Base-by-base conservation (phyloP, 345 rosid genomes). In the Salix caprea region DNA sequence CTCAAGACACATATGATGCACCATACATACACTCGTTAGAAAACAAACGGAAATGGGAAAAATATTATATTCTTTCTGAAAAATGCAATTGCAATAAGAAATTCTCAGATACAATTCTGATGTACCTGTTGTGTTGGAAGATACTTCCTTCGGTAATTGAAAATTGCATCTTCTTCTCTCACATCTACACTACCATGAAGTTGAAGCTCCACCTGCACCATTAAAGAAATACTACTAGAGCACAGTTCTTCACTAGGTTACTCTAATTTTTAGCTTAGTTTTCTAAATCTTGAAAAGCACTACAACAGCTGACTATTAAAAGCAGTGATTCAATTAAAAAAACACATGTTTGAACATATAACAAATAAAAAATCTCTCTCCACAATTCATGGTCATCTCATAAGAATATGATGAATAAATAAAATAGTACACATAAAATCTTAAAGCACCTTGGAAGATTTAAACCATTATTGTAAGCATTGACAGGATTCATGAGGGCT, bases 61-160 rank as follows among this genome's bases (percentile, higher is more conserved):
- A 26, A 60, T 46, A 46, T 46, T 46, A 46, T 46, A 46, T 13
- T 46, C 50, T 46, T 46, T 46, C 16, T 73, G 24, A 68, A 68
- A 42, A 52, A 15, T 34, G 32, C 3, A 67, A 44, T n/a, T 71
- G 58, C n/a, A 32, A 72, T 64, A 65, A 73, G 54, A 82, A 70
- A 67, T 61, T 67, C 72, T 69, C 65, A 60, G 73, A 77, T 21
- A 52, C 32, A 69, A 12, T 52, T 65, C 61, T 69, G 52, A 72
- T 48, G 32, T 84, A 95, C 99, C 99, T 95, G 96, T 71, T 89
- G 93, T 44, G 99, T 93, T 58, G 98, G 99, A 78, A 95, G 91
- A 90, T 95, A 95, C 84, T 95, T 93, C 82, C 96, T 91, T 66
- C 96, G 86, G 74, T 91, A 95, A 83, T 95, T 92, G 79, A 95